Percentiles rank a stretch among this genome's conserved stretches.
phyloP scores from a whole-genome alignment of 441 rosid genomes.

The Adansonia madagascariensis region DNA sequence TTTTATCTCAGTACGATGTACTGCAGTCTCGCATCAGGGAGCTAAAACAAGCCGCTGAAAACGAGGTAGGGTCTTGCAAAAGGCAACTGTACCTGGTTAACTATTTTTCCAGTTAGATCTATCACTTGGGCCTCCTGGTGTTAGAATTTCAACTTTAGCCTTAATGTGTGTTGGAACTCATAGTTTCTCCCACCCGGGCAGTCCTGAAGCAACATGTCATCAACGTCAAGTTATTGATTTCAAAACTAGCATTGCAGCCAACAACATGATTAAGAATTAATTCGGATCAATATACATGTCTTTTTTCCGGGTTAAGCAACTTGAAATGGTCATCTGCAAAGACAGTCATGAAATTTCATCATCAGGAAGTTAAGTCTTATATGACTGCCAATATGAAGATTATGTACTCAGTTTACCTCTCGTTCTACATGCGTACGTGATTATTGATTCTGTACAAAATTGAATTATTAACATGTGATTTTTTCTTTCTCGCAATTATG shows the following conservation, averaged over 20 bases:
- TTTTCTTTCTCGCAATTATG: neutral
- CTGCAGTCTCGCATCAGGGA: constrained; percentile 86
- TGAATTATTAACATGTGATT: neutral
- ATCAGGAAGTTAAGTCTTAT: neutral
- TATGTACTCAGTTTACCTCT: neutral
- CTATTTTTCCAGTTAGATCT: constrained; percentile 3
- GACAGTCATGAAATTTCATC: neutral
- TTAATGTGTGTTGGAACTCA: neutral
- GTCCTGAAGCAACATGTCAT: neutral
- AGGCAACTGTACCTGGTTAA: constrained; percentile 1
- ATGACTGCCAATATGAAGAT: neutral
- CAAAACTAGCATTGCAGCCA: neutral
- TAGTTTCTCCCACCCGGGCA: neutral
- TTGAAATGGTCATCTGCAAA: neutral
- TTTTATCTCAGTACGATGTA: constrained; percentile 81
- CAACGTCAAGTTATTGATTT: neutral
- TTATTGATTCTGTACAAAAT: neutral
- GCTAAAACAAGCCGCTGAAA: constrained; percentile 75
- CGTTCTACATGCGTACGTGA: neutral
- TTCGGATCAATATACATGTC: neutral
- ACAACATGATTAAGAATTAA: neutral
- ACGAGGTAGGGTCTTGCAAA: constrained; percentile 63
- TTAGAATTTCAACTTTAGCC: neutral
- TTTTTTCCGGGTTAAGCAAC: neutral
- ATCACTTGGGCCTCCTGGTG: constrained; percentile 1